phyloP scores from a whole-genome alignment of 2,329 filamentous ascomycete genomes.

The Colletotrichum destructivum region DNA sequence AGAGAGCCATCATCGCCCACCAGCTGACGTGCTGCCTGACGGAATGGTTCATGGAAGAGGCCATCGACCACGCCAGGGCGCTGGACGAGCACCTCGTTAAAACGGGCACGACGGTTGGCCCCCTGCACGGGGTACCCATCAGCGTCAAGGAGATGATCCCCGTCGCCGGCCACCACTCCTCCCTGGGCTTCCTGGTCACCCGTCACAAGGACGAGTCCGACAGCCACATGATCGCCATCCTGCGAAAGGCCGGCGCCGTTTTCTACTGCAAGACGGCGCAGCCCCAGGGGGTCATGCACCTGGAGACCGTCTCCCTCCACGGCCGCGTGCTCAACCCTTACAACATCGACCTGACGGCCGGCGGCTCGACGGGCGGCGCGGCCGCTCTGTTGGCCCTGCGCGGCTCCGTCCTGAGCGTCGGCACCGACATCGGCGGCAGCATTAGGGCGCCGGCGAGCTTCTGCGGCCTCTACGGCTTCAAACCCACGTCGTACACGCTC shows the following conservation, averaged over 20 bases:
- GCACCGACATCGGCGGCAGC: conserved; percentile 60
- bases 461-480: conserved; percentile 51
- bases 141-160: conserved; percentile 75
- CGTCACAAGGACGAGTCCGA: conserved; percentile 66
- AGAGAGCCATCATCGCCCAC: conserved; percentile 49
- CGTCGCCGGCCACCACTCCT: conserved; percentile 62
- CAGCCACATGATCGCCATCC: conserved; percentile 69
- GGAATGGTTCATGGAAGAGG: conserved; percentile 62
- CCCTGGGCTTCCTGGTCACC: conserved; percentile 67
- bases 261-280: conserved; percentile 79
- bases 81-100: conserved; percentile 59
- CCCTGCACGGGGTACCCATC: conserved; percentile 67
- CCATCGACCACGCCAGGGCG: conserved; percentile 47
- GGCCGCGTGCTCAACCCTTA: conserved; percentile 75
- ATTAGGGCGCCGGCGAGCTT: conserved; percentile 55
- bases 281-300: conserved; percentile 69
- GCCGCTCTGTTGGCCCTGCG: conserved; percentile 56
- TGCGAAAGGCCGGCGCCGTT: conserved; percentile 72
- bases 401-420: conserved; percentile 58
- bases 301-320: conserved; percentile 74
- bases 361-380: conserved; percentile 75
- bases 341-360: conserved; percentile 71
- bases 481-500: conserved; percentile 44
- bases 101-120: conserved; percentile 63
- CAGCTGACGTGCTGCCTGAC: conserved; percentile 55